phyloP scores from a whole-genome alignment of 192 early-diverging fungal genomes.

The Coemansia sp. region DNA sequence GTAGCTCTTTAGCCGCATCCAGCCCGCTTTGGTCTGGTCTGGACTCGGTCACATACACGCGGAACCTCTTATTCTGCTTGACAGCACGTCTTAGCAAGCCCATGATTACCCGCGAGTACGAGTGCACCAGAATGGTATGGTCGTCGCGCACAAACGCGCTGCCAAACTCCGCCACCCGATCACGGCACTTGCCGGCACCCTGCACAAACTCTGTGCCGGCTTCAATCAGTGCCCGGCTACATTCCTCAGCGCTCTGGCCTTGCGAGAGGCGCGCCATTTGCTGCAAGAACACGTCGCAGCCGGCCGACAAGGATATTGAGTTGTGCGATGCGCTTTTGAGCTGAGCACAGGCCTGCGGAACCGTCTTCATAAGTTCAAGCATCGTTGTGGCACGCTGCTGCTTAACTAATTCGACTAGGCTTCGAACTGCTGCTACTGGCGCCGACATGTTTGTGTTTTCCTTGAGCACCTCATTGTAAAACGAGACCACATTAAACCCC shows the following conservation, averaged over 20 bases:
- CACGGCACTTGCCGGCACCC: conserved; percentile 66
- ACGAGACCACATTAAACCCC: conserved; percentile 29
- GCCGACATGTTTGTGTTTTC: conserved; percentile 61
- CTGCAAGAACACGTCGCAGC: conserved; percentile 79
- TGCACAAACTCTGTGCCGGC: conserved; percentile 71
- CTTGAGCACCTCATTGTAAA: conserved; percentile 35
- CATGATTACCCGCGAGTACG: conserved; percentile 94
- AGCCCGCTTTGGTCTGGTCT: conserved; percentile 62
- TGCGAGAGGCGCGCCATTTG: conserved; percentile 30
- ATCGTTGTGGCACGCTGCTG: conserved; percentile 76
- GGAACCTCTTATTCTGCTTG: conserved; percentile 77
- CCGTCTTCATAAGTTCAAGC: conserved; percentile 81
- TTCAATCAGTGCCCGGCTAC: conserved; percentile 64
- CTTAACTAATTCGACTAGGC: conserved; percentile 66
- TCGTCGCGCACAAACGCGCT: conserved; percentile 79
- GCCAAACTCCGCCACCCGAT: conserved; percentile 74
- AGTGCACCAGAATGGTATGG: conserved; percentile 86
- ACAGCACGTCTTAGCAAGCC: conserved; percentile 70
- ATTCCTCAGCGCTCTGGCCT: conserved; percentile 66
- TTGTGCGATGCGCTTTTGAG: conserved; percentile 69
- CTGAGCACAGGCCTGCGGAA: conserved; percentile 61
- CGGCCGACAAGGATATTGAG: conserved; percentile 80
- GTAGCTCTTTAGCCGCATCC: conserved; percentile 66
- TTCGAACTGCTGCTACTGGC: conserved; percentile 72
- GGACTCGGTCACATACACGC: conserved; percentile 90